Percentiles rank a stretch among this genome's conserved stretches.
phyloP scores from a whole-genome alignment of 306 rosid genomes.

The Acacia crassicarpa region DNA sequence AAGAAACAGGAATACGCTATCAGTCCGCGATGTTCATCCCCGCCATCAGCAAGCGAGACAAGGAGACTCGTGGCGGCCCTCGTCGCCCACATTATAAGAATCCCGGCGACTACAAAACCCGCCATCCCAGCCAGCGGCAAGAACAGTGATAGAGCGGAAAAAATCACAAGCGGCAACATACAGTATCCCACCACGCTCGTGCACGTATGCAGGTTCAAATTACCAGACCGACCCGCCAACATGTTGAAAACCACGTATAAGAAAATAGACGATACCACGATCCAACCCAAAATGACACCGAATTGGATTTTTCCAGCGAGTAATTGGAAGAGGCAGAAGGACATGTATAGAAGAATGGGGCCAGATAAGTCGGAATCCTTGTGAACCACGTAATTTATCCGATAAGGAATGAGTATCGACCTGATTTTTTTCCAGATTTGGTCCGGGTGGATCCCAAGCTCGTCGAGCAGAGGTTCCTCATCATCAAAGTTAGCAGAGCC shows the following conservation, averaged over 20 bases:
- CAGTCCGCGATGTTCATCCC: not conserved
- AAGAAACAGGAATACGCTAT: slow-evolving; percentile 15
- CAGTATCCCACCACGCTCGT: slow-evolving; percentile 22
- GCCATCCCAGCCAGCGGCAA: slow-evolving; percentile 6
- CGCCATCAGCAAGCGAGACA: slow-evolving; percentile 13
- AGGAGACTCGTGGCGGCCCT: not conserved
- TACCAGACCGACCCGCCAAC: slow-evolving; percentile 18
- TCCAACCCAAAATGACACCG: slow-evolving; percentile 21
- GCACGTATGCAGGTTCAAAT: slow-evolving; percentile 14
- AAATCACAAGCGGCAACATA: slow-evolving; percentile 17
- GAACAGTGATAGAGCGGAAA: slow-evolving; percentile 8
- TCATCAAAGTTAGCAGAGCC: slow-evolving; percentile 7
- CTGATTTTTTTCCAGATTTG: slow-evolving; percentile 13
- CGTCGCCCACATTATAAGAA: not conserved
- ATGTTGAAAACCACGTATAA: slow-evolving; percentile 19
- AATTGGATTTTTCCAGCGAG: slow-evolving; percentile 19
- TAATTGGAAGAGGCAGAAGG: slow-evolving; percentile 11
- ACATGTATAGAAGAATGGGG: slow-evolving; percentile 7
- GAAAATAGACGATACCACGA: slow-evolving; percentile 12
- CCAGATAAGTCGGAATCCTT: slow-evolving; percentile 19
- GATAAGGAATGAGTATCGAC: slow-evolving; percentile 5
- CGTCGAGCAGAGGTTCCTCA: slow-evolving; percentile 16
- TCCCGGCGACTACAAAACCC: not conserved
- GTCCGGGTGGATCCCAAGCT: slow-evolving; percentile 16
- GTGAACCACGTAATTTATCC: slow-evolving; percentile 1